phyloP scores from a whole-genome alignment of 495 filamentous ascomycete genomes.

The Talaromyces liani region DNA sequence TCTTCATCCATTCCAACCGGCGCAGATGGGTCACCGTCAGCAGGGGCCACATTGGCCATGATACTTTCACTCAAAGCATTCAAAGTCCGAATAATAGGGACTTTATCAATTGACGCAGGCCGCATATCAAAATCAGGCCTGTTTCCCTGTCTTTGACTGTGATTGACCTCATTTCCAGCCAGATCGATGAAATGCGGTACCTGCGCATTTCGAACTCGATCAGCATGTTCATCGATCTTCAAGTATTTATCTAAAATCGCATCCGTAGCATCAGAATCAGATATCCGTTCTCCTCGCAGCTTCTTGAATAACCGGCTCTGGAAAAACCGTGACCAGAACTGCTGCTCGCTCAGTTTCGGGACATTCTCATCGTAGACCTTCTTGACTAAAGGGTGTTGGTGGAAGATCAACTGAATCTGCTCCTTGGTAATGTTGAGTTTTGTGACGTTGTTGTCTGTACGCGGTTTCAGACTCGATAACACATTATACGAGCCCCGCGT shows the following conservation, averaged over 20 bases:
- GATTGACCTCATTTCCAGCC: conserved; percentile 87
- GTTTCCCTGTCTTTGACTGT: conserved; percentile 73
- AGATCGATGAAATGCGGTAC: conserved; percentile 87
- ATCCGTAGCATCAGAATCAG: conserved; percentile 65
- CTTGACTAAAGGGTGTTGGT: conserved; percentile 85
- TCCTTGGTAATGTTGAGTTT: conserved; percentile 84
- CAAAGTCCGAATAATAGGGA: conserved; percentile 74
- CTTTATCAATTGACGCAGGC: conserved; percentile 54
- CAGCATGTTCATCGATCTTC: conserved; percentile 50
- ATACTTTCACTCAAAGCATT: conserved; percentile 88
- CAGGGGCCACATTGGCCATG: conserved; percentile 73
- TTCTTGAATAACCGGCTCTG: conserved; percentile 83
- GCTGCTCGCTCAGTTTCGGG: conserved; percentile 67
- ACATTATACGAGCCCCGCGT: conserved; percentile 86
- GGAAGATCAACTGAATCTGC: conserved; percentile 87
- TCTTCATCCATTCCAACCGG: conserved; percentile 66
- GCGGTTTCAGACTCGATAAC: conserved; percentile 78
- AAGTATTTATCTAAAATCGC: conserved; percentile 78
- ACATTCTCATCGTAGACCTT: conserved; percentile 90
- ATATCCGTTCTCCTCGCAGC: conserved; percentile 78
- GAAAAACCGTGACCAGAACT: conserved; percentile 93
- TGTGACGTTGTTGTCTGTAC: conserved; percentile 64
- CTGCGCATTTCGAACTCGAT: conserved; percentile 46
- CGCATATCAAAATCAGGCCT: conserved; percentile 82
- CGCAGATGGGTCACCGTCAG: conserved; percentile 58